Conservation (phyloP, 495 filamentous ascomycete genomes). For the Penicillium subrubescens region DNA sequence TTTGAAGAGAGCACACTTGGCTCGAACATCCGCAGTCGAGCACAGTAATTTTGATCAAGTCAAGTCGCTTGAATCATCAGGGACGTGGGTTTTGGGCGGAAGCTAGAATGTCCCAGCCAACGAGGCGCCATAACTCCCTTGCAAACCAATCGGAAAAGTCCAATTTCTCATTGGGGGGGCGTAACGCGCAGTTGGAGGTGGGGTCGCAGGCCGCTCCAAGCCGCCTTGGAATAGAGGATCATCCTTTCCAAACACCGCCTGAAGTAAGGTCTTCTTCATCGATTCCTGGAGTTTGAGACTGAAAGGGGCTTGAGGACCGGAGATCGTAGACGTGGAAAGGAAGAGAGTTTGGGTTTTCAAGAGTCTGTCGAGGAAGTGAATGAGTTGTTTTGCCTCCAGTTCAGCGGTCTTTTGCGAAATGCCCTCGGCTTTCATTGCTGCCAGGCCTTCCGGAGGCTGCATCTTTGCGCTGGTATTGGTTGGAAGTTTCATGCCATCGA, state of each 20-base stretch:
- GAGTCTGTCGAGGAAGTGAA: constrained; percentile 42
- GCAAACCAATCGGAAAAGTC: constrained; percentile 47
- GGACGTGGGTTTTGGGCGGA: not conserved
- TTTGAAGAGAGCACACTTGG: too few relatives aligned
- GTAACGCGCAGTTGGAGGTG: constrained; percentile 20
- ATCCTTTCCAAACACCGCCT: constrained; percentile 40
- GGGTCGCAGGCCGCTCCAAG: constrained; percentile 28
- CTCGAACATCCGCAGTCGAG: not conserved
- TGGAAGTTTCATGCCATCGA: constrained; percentile 32
- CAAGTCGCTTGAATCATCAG: not conserved
- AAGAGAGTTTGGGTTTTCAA: constrained; percentile 14
- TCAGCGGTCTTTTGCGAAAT: constrained; percentile 23
- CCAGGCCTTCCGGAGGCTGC: constrained; percentile 33
- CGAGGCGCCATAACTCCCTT: constrained; percentile 49
- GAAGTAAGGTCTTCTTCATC: constrained; percentile 46
- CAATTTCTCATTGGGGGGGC: constrained; percentile 8
- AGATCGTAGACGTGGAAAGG: not conserved
- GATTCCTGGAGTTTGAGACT: constrained; percentile 28
- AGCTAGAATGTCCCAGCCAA: constrained; percentile 50
- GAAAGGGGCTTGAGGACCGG: constrained; percentile 14
- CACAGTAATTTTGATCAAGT: not conserved
- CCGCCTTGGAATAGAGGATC: constrained; percentile 30
- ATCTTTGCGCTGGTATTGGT: constrained; percentile 29
- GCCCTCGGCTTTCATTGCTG: constrained; percentile 23
- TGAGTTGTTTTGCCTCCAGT: constrained; percentile 38